A percentile compares a stretch with the other conserved stretches of the same genome.
Conservation (phyloP, 495 filamentous ascomycete genomes). For the Hypoxylon trugodes region DNA sequence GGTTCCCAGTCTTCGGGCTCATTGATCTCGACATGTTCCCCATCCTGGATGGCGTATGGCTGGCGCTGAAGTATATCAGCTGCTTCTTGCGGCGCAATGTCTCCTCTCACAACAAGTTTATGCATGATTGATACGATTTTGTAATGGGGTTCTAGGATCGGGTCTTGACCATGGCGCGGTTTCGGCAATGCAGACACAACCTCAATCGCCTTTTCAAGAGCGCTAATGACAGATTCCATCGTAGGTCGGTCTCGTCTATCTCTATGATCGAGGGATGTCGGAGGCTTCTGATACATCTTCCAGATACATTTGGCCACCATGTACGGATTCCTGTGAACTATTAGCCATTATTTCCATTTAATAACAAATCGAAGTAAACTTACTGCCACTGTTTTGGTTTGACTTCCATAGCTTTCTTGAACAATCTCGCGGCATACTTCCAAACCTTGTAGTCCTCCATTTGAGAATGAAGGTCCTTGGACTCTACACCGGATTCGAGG, state of each 20-base stretch:
- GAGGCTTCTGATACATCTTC: slow-evolving; percentile 82
- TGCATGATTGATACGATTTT: slow-evolving; percentile 88
- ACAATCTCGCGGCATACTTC: slow-evolving; percentile 85
- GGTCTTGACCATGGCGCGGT: slow-evolving; percentile 80
- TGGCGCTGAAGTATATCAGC: slow-evolving; percentile 56
- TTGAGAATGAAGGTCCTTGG: slow-evolving; percentile 74
- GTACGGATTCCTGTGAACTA: slow-evolving; percentile 71
- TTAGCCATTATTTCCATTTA: background rate
- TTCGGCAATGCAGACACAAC: slow-evolving; percentile 70
- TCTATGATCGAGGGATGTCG: slow-evolving; percentile 60
- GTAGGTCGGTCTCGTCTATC: slow-evolving; percentile 51
- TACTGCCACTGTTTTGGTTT: slow-evolving; percentile 87
- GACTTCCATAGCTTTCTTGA: slow-evolving; percentile 74
- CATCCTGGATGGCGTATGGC: slow-evolving; percentile 51
- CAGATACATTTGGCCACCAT: slow-evolving; percentile 94
- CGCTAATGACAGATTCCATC: slow-evolving; percentile 62
- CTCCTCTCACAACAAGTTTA: slow-evolving; percentile 72
- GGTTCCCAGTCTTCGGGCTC: slow-evolving; percentile 74
- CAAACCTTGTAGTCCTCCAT: slow-evolving; percentile 80
- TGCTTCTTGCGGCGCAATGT: slow-evolving; percentile 53
- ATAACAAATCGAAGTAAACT: slow-evolving; percentile 43
- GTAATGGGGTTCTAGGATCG: slow-evolving; percentile 94
- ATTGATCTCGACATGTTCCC: slow-evolving; percentile 47
- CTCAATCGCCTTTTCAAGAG: slow-evolving; percentile 78
- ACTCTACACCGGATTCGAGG: slow-evolving; percentile 68